Percentiles rank a stretch among this genome's conserved stretches.
phyloP scores from a whole-genome alignment of 805 yeast species.

The Yarrowia sp. region DNA sequence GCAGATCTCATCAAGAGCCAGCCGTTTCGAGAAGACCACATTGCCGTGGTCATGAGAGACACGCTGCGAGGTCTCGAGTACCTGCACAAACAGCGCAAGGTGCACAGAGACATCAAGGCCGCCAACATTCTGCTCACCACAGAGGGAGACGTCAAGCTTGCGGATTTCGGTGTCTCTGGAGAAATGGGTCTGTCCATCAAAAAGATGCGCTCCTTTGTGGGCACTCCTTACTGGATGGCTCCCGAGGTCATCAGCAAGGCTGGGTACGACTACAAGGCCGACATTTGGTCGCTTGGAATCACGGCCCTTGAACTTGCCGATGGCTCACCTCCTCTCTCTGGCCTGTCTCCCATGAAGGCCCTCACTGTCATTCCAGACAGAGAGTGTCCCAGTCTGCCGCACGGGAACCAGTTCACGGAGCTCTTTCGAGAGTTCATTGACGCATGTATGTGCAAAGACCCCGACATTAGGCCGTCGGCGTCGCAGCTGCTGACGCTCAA shows the following conservation, averaged over 20 bases:
- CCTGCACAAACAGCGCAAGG: constrained; percentile 67
- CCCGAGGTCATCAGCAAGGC: constrained; percentile 90
- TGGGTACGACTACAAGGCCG: constrained; percentile 83
- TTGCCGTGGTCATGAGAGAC: constrained; percentile 59
- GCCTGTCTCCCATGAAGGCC: constrained; percentile 71
- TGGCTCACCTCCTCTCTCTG: constrained; percentile 77
- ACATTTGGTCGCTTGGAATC: constrained; percentile 95
- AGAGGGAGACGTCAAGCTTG: constrained; percentile 69
- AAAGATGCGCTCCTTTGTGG: constrained; percentile 74
- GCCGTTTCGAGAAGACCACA: constrained; percentile 57
- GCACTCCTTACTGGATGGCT: constrained; percentile 98
- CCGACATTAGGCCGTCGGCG: constrained; percentile 62
- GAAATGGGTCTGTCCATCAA: constrained; percentile 58
- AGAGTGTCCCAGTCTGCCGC: constrained; percentile 53
- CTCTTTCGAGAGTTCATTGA: constrained; percentile 60
- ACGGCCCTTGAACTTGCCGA: constrained; percentile 80
- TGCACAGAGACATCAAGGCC: constrained; percentile 87
- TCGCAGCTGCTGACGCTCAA: constrained; percentile 83
- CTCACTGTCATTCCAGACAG: constrained; percentile 63
- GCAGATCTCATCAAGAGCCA: constrained; percentile 58
- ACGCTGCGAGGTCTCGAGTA: constrained; percentile 70
- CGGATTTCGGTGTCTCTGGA: constrained; percentile 92
- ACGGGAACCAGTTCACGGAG: constrained; percentile 45
- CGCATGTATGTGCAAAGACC: constrained; percentile 65
- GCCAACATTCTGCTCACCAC: constrained; percentile 79